Base-by-base conservation (phyloP, 73 alveolate genomes). In the Loxodes magnus region DNA sequence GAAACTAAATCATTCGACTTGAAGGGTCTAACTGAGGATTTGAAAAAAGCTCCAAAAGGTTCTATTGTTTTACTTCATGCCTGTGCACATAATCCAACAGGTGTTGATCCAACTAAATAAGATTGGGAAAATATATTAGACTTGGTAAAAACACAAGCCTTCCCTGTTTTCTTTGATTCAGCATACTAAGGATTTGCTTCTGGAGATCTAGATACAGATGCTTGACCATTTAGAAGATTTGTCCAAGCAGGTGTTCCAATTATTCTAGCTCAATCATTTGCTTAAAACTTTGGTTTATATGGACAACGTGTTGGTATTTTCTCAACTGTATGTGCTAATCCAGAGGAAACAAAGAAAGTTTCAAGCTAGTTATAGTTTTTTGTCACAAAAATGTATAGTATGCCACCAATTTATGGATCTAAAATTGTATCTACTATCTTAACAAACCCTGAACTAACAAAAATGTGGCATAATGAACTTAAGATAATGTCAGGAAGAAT, bases 141-240 rank as follows among this genome's bases (percentile, higher is more conserved):
- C 35, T 64, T 87, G 4, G 62, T 77, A 27, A 64, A 56, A 59
- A 64, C 78, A 46, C 78, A 70, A 74, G 56, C 70, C 25, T 76
- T 75, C 60, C 41, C 79, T 23, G 87, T 88, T 14, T 59, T 77
- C 55, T 77, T 90, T 70, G 98, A 90, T 62, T 60, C 88, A 69
- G 97, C 98, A 23, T 90, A 90, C 58, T 79, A 85, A 79, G 98
- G 97, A 15, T 90, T 86, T 39, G 96, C 97, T 27, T 38, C 94
- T 23, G 98, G 97, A 26, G 96, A 86, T 56, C 49, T 60, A n/a
- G 74, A 87, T 22, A 77, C 67, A 46, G 98, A 90, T 71, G 95
- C 97, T 19, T 90, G 59, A 63, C 78, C 94, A 14, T 74, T 82
- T 27, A 67, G 90, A 36, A 51, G 65, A 59, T 77, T 82, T 46